Evolutionary conservation across 148 eudicot species (phyloP), one percentile per base, ranked within the genome.

Genomic region (Persicaria tinctoria): DNA sequence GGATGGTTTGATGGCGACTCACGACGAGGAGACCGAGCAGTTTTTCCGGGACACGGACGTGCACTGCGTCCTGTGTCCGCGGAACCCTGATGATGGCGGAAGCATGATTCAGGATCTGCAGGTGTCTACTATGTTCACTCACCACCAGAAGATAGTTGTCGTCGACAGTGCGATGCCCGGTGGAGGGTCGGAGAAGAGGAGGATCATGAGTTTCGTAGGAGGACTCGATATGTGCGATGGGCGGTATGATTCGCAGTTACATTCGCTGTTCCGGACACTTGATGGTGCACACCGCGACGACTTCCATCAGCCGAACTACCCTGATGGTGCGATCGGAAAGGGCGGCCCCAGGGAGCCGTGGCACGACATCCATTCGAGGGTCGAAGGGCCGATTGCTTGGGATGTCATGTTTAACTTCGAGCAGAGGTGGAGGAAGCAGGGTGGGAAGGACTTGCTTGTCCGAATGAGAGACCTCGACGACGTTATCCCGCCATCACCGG

Each of bases 331-430:
- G 1, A 82, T 86, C 47, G 47, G 74, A 16, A 86, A 86, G 80
- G 89, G 89, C 4, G 89, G 89, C 10, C 89, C 89, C 17, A 77
- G 89, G 62, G 89, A 86, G 86, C 89, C 89, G 17, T 86, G 89
- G 89, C 89, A 84, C 2, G 89, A 86, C 77, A 79, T 86, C 20
- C 89, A 86, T 55, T 86, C 84, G 0, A 76, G 75, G 54, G 72
- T 86, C 20, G 89, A 86, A 80, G 89, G 89, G 4, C 86, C 82
- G 3, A 76, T 71, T 18, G 87, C 89, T 55, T 86, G 87, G 89
- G 89, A 86, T 59, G 89, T 86, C 4, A 57, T 86, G 16, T 77
- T 78, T 18, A 86, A 84, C 50, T 86, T 86, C 6, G 89, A 86
- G 74, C 89, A 86, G 62, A 82, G 89, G 76, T 86, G 89, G 87